A percentile compares a stretch with the other conserved stretches of the same genome.
Evolutionary conservation across 2,329 filamentous ascomycete genomes (phyloP).

Genomic region (Colletotrichum sp.): DNA sequence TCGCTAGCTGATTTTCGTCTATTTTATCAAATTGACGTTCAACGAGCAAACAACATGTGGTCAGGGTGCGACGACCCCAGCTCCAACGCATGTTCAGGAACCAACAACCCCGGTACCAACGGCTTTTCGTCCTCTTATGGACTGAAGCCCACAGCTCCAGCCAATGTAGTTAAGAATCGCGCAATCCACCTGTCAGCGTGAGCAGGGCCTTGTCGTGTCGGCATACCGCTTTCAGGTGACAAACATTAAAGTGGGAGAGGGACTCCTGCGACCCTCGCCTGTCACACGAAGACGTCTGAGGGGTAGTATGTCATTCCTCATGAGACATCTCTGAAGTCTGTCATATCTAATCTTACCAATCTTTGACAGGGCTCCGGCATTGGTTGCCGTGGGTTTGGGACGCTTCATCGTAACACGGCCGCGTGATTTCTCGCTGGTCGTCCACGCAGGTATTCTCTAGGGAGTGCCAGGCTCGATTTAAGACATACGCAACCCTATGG

Average conservation of each 20-base stretch:
- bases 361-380: background rate
- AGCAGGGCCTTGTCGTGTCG: background rate
- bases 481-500: background rate
- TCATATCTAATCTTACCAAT: background rate
- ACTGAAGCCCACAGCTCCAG: background rate
- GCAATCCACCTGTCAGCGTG: background rate
- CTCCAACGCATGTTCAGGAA: background rate
- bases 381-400: background rate
- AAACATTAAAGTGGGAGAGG: background rate
- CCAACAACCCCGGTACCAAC: background rate
- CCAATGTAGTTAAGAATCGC: background rate
- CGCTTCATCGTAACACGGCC: background rate
- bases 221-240: background rate
- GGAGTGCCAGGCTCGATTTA: background rate
- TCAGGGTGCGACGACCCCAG: background rate
- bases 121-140: background rate
- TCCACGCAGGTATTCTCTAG: rapidly evolving
- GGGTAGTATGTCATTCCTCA: background rate
- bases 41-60: background rate
- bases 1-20: background rate
- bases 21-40: background rate
- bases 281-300: background rate
- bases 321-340: background rate
- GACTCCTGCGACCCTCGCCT: background rate
- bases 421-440: background rate